phyloP scores from a whole-genome alignment of 441 rosid species.

The Hura crepitans region DNA sequence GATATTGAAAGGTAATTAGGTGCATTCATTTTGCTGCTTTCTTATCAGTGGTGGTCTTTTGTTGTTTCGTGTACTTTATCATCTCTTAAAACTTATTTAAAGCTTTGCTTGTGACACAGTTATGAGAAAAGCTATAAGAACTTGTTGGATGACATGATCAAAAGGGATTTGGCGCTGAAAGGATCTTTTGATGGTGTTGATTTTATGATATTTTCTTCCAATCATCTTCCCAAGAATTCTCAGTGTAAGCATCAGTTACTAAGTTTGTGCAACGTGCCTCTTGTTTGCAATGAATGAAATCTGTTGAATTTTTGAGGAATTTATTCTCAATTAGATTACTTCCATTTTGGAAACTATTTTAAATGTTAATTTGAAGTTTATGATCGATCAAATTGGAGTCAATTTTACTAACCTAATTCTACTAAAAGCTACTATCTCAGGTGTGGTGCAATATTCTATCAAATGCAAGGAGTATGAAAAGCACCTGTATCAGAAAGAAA shows the following conservation, averaged over 20 bases:
- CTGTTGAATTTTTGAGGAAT: not conserved
- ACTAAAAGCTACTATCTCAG: not conserved
- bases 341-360: not conserved
- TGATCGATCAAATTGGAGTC: not conserved
- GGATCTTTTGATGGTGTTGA: constrained; percentile 72
- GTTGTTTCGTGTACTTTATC: not conserved
- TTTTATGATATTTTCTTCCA: constrained; percentile 81
- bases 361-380: not conserved
- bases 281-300: not conserved
- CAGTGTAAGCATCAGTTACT: constrained; percentile 61
- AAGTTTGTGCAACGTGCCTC: constrained; percentile 15
- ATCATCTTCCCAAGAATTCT: constrained; percentile 73
- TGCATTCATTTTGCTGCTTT: constrained; percentile 3
- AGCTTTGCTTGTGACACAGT: constrained; percentile 45
- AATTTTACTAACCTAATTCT: not conserved
- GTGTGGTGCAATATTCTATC: not conserved
- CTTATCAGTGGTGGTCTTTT: constrained; percentile 1
- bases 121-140: constrained; percentile 71
- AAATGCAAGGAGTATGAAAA: not conserved
- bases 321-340: not conserved
- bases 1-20: constrained; percentile 66
- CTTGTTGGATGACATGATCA: constrained; percentile 75
- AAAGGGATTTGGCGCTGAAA: constrained; percentile 79
- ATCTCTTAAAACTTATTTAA: constrained; percentile 3
- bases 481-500: not conserved